phyloP scores from a whole-genome alignment of 345 rosid species.

The Syzygium aqueum region DNA sequence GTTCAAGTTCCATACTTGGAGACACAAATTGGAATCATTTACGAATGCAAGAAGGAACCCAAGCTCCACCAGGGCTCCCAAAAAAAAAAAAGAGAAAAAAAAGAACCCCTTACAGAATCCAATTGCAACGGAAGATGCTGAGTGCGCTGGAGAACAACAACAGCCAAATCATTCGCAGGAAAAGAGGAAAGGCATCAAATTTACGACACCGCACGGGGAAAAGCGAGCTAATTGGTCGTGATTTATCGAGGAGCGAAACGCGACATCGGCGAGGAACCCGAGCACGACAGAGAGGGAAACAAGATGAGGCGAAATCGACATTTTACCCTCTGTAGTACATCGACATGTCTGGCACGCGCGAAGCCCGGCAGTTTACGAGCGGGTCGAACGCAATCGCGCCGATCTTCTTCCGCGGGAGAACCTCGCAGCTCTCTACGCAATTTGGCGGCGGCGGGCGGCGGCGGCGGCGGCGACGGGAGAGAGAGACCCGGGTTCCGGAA shows the following conservation, averaged over 20 bases:
- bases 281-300: not conserved
- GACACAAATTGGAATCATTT: not conserved
- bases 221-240: not conserved
- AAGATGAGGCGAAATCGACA: not conserved
- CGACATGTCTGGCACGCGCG: not conserved
- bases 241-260: not conserved
- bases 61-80: not conserved
- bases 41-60: not conserved
- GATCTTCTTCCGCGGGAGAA: not conserved
- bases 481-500: not conserved
- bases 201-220: not conserved
- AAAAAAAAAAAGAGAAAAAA: not conserved
- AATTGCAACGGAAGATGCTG: not conserved
- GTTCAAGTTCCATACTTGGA: not conserved
- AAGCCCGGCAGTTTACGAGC: not conserved
- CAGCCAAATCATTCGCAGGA: not conserved
- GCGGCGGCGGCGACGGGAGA: not conserved
- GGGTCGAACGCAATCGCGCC: not conserved
- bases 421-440: not conserved
- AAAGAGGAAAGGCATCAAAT: not conserved
- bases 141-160: not conserved
- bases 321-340: not conserved
- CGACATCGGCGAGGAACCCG: not conserved
- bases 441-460: not conserved
- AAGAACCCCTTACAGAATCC: not conserved